Percentiles rank a stretch among this genome's conserved stretches.
Conservation (phyloP, 1,139 yeast species). For the Nakaseomyces sp. region DNA sequence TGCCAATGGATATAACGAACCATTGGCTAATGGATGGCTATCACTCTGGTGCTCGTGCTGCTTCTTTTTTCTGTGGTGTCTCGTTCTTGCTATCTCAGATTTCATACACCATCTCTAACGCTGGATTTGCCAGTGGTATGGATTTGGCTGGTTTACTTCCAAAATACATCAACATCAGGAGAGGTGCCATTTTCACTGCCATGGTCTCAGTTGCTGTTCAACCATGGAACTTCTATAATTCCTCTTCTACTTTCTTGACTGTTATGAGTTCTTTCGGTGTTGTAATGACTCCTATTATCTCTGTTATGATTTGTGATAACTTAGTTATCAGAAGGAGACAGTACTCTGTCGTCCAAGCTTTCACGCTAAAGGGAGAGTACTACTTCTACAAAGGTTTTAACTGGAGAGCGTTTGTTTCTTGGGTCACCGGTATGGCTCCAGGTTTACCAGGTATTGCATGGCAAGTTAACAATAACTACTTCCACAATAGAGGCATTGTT, state of each 20-base stretch:
- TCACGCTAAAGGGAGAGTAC: conserved; percentile 34
- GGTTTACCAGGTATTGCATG: conserved; percentile 40
- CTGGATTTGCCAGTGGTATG: conserved; percentile 47
- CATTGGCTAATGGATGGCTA: conserved; percentile 32
- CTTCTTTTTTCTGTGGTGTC: conserved; percentile 39
- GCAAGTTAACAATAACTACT: conserved; percentile 28
- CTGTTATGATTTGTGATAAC: conserved; percentile 38
- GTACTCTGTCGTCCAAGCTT: conserved; percentile 35
- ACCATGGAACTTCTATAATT: conserved; percentile 43
- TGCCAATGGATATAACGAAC: conserved; percentile 33
- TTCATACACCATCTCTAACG: conserved; percentile 41
- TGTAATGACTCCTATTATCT: conserved; percentile 39
- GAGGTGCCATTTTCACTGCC: conserved; percentile 43
- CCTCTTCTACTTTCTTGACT: conserved; percentile 38
- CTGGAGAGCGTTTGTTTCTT: conserved; percentile 37
- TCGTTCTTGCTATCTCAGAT: conserved; percentile 41
- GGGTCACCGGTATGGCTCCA: conserved; percentile 36
- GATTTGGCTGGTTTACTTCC: conserved; percentile 44
- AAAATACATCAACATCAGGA: conserved; percentile 40
- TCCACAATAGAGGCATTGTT: conserved; percentile 32
- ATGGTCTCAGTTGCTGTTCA: conserved; percentile 38
- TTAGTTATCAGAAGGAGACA: conserved; percentile 33
- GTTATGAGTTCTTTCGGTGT: conserved; percentile 40
- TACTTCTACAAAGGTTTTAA: conserved; percentile 36
- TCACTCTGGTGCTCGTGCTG: conserved; percentile 38